A percentile compares a stretch with the other conserved stretches of the same genome.
phyloP scores from a whole-genome alignment of 2,329 filamentous ascomycete genomes.

The Tolypocladium guangdongense region DNA sequence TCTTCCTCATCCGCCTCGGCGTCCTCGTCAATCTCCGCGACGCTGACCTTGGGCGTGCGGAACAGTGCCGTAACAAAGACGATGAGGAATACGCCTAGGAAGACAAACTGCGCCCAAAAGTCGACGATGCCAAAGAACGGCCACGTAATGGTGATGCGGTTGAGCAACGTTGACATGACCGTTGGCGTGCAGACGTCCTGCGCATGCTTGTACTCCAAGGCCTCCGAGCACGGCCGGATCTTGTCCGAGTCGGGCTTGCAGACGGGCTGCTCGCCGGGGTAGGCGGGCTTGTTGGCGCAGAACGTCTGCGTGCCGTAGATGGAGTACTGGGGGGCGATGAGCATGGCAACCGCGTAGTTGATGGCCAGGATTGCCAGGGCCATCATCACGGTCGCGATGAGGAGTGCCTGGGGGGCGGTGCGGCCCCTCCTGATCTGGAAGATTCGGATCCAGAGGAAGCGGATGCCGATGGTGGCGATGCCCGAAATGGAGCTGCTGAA shows the following conservation, averaged over 20 bases:
- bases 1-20: constrained; percentile 90
- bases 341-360: constrained; percentile 86
- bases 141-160: constrained; percentile 86
- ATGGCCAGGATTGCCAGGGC: constrained; percentile 82
- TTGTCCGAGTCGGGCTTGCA: constrained; percentile 62
- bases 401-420: constrained; percentile 81
- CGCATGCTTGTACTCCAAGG: constrained; percentile 57
- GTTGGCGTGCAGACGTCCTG: constrained; percentile 80
- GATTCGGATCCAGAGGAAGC: constrained; percentile 89
- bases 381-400: constrained; percentile 83
- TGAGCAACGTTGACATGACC: constrained; percentile 85
- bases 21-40: constrained; percentile 74
- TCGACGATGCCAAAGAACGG: constrained; percentile 87
- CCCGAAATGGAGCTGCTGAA: constrained; percentile 84
- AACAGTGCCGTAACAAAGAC: constrained; percentile 72
- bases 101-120: constrained; percentile 94
- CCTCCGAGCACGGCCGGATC: constrained; percentile 74
- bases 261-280: constrained; percentile 58
- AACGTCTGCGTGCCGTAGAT: constrained; percentile 92
- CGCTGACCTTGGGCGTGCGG: constrained; percentile 65
- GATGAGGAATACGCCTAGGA: constrained; percentile 72
- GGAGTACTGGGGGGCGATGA: constrained; percentile 91
- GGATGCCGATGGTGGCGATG: constrained; percentile 77
- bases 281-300: constrained; percentile 60
- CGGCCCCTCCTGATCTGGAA: constrained; percentile 85